Conservation (phyloP, 2,329 filamentous ascomycete species). For the Sclerotinia glacialis region DNA sequence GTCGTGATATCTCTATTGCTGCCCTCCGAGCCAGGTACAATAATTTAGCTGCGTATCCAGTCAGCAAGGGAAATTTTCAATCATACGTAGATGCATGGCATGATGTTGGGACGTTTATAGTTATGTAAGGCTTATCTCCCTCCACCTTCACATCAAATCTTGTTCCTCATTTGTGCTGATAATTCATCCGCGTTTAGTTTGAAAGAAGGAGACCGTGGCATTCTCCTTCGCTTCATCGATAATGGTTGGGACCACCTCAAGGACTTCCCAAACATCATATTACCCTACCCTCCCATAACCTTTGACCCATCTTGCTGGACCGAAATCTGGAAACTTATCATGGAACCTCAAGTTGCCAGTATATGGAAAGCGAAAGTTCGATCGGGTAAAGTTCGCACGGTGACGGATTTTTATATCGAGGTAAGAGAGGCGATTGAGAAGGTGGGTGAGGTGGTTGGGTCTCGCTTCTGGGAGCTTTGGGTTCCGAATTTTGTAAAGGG, state of each 20-base stretch:
- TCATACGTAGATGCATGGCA: constrained; percentile 2
- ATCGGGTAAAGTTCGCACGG: not conserved
- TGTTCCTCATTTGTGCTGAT: not conserved
- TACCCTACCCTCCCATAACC: not conserved
- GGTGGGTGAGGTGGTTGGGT: not conserved
- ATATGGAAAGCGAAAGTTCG: not conserved
- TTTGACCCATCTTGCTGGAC: not conserved
- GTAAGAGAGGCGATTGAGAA: not conserved
- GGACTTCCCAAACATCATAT: not conserved
- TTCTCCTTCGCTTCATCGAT: not conserved
- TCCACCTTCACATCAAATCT: too few species aligned
- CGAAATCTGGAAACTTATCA: not conserved
- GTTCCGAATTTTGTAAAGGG: not conserved
- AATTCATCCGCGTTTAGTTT: not conserved
- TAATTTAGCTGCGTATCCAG: not conserved
- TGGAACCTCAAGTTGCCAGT: not conserved
- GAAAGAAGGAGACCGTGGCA: not conserved
- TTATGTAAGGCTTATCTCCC: not conserved
- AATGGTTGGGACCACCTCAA: constrained; percentile 4
- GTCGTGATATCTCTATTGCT: not conserved
- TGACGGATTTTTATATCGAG: not conserved
- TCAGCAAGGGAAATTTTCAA: not conserved
- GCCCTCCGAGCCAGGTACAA: not conserved
- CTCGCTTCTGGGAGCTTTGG: not conserved
- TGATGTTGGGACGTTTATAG: not conserved